Evolutionary conservation across 176 grass and related monocot species (phyloP).

Genomic region (Carex pumila): DNA sequence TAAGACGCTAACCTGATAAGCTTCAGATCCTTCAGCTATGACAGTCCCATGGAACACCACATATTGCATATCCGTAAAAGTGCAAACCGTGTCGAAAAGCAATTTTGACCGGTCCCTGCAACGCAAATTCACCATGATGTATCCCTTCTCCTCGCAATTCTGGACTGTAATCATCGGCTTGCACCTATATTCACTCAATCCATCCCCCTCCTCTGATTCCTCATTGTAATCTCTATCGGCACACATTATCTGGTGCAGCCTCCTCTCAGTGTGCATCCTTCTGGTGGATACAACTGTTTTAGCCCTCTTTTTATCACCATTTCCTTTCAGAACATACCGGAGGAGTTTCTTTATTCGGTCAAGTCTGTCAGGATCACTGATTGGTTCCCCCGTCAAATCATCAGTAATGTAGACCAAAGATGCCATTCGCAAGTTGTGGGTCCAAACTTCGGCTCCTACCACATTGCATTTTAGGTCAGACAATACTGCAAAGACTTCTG

Average conservation of each 20-base stretch:
- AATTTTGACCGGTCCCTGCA: conserved; percentile 48
- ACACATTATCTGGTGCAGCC: conserved; percentile 52
- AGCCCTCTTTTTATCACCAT: not conserved
- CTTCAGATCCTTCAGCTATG: conserved; percentile 34
- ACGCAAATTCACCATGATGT: conserved; percentile 49
- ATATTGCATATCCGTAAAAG: conserved; percentile 52
- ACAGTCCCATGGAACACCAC: conserved; percentile 69
- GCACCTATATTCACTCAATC: not conserved
- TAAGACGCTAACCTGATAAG: conserved; percentile 40
- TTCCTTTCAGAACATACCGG: conserved; percentile 35
- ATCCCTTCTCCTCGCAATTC: conserved; percentile 46
- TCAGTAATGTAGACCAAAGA: conserved; percentile 45
- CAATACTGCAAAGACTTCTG: conserved; percentile 47
- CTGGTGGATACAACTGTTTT: conserved; percentile 15
- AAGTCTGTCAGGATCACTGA: conserved; percentile 22
- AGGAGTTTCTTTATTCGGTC: conserved; percentile 33
- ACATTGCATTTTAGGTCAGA: conserved; percentile 43
- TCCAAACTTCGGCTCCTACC: conserved; percentile 48
- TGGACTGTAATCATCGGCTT: conserved; percentile 17
- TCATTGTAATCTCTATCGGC: conserved; percentile 12
- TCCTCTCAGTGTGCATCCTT: conserved; percentile 30
- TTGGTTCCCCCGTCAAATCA: conserved; percentile 21
- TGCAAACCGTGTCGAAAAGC: conserved; percentile 61
- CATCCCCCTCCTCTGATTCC: not conserved
- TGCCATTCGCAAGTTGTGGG: conserved; percentile 42